Base-by-base conservation (phyloP, 1,139 yeast species). In the Blastobotrys elegans region DNA sequence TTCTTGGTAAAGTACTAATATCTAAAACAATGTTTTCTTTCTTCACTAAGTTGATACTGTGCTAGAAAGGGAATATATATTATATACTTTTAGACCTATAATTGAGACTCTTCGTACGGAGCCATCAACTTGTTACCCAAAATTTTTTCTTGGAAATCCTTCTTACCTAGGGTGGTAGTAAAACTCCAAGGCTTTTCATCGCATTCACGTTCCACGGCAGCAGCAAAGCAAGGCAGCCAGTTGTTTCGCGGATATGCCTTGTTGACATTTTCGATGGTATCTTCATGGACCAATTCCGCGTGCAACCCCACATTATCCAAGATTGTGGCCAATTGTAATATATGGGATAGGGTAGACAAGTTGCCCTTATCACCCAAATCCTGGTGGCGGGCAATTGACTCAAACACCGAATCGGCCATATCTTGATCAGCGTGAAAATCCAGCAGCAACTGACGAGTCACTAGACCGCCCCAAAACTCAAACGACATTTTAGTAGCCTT, bases 371-470 rank as follows among this genome's bases (percentile, higher is more conserved):
- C 49, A 37, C 46, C 55, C 24, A 56, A 44, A 44, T 54, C 58
- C 42, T 55, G 58, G 37, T 55, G 57, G 11, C 56, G 46, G 30
- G 53, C 49, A 30, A 56, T 53, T 3, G 59, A 55, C 35, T 56
- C 59, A 35, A 47, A 35, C 14, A 55, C 56, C n/a, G 58, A 54
- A 21, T 55, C 59, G 11, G 57, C 58, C 32, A 48, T 49, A 30
- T 53, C 59, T 13, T 46, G 46, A 31, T 55, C 48, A 3, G 40
- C 43, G 14, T 39, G 39, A 10, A 44, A 41, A 14, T 47, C 42
- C 11, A 50, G 41, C 14, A 56, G 35, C 33, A 51, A 40, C n/a
- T 54, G 53, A 8, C 55, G 48, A 4, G 59, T 55, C 24, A 55
- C 39, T 13, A 46, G 31, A 4, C 56, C 59, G 11, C 58, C 59